Percentiles rank a stretch among this genome's conserved stretches.
phyloP scores from a whole-genome alignment of 2,329 filamentous ascomycete species.

The Penicillium sp. region DNA sequence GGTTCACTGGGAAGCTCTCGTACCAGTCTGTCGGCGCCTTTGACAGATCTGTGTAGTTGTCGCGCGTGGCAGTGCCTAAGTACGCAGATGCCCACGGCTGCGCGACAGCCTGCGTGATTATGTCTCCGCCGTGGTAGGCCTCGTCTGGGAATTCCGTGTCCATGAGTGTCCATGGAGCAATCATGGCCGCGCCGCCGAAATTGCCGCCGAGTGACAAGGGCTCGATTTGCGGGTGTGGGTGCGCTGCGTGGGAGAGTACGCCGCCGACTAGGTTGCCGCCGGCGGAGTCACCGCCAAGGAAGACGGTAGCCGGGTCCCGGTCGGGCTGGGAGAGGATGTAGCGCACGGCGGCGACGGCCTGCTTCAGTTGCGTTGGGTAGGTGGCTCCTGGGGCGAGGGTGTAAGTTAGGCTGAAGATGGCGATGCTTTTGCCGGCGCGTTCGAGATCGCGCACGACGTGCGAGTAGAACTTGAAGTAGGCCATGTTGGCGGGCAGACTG shows the following conservation, averaged over 20 bases:
- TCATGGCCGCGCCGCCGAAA: conserved; percentile 50
- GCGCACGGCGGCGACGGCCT: conserved; percentile 40
- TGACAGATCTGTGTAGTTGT: conserved; percentile 53
- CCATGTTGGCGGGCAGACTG: conserved; percentile 44
- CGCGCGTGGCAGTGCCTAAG: conserved; percentile 38
- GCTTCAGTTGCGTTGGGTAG: conserved; percentile 43
- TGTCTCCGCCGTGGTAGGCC: conserved; percentile 50
- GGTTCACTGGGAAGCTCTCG: conserved; percentile 45
- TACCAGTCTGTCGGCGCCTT: conserved; percentile 53
- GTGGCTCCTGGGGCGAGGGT: conserved; percentile 48
- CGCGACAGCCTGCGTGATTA: conserved; percentile 42
- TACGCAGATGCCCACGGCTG: conserved; percentile 49
- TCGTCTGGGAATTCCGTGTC: conserved; percentile 43
- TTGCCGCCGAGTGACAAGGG: conserved; percentile 41
- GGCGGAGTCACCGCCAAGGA: conserved; percentile 45
- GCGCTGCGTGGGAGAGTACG: conserved; percentile 42
- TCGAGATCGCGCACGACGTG: conserved; percentile 43
- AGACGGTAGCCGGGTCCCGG: conserved; percentile 33
- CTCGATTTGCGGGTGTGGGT: conserved; percentile 53
- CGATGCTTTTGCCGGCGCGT: conserved; percentile 43
- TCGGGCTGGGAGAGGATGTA: conserved; percentile 36
- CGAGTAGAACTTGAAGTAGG: conserved; percentile 49
- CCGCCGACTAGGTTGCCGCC: conserved; percentile 42
- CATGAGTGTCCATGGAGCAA: conserved; percentile 57
- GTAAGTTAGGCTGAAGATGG: conserved; percentile 55